Base-by-base conservation (phyloP, 257 asterid genomes). In the Nicotiana noctiflora region DNA sequence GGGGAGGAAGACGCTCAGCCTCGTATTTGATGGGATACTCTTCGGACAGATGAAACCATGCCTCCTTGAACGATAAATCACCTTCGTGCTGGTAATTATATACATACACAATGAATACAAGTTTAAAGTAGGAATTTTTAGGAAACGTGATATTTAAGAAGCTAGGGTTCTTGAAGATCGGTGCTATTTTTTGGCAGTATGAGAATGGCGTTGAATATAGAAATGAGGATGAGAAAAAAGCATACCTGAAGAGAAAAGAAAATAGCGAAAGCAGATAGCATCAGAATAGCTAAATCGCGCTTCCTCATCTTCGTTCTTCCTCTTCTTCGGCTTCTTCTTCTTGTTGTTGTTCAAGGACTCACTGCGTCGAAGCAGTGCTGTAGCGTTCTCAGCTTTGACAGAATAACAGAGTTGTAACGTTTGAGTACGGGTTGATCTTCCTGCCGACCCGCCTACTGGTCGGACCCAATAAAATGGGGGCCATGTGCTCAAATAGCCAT, bases 211-310 rank as follows among this genome's bases (percentile, higher is more conserved):
- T 25, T n/a, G 37, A 56, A 29, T n/a, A 19, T 14, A 61, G 62
- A 49, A 14, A 29, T 8, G 3, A 57, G 29, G 34, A 13, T 40
- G 15, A 56, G 57, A 49, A 12, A 46, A 3, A 5, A 4, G 15
- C 51, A 67, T 83, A 92, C 99, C 98, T 96, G 99, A 78, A 96
- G 98, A 81, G 98, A 92, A 85, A 96, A 94, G 93, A 94, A 96
- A 86, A 94, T 92, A 83, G 99, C 98, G 88, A 96, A 96, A 82
- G 99, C 98, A 64, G 98, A 90, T 52, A 96, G 98, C 95, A 94
- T 89, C 74, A 96, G 86, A 84, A 96, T 94, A 62, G 98, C 97
- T 76, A 96, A 90, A 82, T 96, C 97, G 76, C 98, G 95, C 89
- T 96, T 96, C 92, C 98, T 92, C 99, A 95, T 95, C 77, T 44